Evolutionary conservation across 148 eudicot species (phyloP).

Genomic region (Rhododendron ovatum): DNA sequence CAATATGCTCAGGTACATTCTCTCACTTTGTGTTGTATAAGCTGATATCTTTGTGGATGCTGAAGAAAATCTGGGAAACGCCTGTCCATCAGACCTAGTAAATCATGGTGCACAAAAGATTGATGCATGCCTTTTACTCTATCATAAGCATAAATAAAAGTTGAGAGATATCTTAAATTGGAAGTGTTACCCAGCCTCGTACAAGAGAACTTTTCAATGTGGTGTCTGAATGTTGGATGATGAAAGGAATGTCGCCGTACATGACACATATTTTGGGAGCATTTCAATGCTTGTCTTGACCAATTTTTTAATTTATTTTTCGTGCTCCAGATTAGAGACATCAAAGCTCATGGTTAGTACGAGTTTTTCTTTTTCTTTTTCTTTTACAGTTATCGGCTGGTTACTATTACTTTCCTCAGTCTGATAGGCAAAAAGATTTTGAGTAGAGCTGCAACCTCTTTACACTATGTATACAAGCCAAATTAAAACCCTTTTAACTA

Average conservation of each 20-base stretch:
- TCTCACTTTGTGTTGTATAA: not conserved
- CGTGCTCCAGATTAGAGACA: not conserved
- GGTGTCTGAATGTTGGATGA: not conserved
- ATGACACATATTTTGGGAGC: not conserved
- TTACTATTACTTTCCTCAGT: not conserved
- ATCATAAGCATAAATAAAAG: not conserved
- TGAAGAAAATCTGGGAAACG: not conserved
- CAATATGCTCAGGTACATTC: slow-evolving; percentile 82
- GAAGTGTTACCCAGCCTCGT: not conserved
- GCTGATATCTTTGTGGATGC: not conserved
- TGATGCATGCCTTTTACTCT: not conserved
- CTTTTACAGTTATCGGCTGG: not conserved
- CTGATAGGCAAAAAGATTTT: not conserved
- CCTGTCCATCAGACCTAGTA: not conserved
- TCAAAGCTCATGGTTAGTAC: not conserved
- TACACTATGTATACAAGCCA: not conserved
- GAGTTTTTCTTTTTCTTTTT: not conserved
- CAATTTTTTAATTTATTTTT: not conserved
- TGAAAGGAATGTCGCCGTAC: not conserved
- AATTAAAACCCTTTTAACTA: not conserved
- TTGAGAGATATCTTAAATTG: not conserved
- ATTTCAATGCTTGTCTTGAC: not conserved
- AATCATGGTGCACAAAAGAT: not conserved
- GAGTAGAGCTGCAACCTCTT: not conserved
- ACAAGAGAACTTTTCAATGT: not conserved